Percentiles rank a stretch among this genome's conserved stretches.
These are phyloP conservation scores for Astraeus odoratus DNA, from an alignment of 768 basidiomycete species.

Conservation along the genomic window DNA sequence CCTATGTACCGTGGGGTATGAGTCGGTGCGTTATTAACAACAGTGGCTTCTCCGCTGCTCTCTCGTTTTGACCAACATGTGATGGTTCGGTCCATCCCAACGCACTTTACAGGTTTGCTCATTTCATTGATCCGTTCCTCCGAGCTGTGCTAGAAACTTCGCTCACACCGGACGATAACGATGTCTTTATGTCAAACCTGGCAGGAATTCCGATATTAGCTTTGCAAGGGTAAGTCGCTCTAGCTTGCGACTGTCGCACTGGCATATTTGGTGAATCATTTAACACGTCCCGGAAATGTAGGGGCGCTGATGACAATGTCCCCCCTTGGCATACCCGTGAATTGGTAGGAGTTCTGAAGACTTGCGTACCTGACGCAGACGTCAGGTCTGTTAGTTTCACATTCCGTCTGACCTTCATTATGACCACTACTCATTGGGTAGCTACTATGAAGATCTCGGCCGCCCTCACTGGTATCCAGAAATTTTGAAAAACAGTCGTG, in stretches of 20 bases:
- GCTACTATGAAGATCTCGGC: constrained; percentile 55
- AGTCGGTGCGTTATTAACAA: constrained; percentile 28
- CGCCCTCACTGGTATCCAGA: constrained; percentile 66
- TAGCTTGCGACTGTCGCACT: too few species aligned
- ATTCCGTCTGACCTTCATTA: not conserved
- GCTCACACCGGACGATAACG: constrained; percentile 81
- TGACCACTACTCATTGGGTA: constrained; percentile 16
- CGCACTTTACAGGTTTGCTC: constrained; percentile 42
- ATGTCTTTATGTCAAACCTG: constrained; percentile 76
- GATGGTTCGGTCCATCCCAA: too few species aligned
- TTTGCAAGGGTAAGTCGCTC: constrained; percentile 70
- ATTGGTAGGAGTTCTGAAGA: constrained; percentile 48
- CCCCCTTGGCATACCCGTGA: constrained; percentile 81
- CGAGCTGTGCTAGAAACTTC: constrained; percentile 68
- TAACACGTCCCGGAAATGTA: constrained; percentile 18
- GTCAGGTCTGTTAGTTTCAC: constrained; percentile 37
- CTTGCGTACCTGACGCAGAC: constrained; percentile 49
- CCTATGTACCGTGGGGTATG: constrained; percentile 69
- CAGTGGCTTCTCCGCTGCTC: not conserved
- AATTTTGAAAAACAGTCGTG: constrained; percentile 48
- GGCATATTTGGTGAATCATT: not conserved
- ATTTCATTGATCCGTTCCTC: constrained; percentile 71
- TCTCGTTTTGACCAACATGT: not conserved
- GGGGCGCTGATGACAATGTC: constrained; percentile 79
- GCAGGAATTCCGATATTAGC: constrained; percentile 63